Conservation (phyloP, 129 eudicot genomes). For the Heracleum sosnowskyi region DNA sequence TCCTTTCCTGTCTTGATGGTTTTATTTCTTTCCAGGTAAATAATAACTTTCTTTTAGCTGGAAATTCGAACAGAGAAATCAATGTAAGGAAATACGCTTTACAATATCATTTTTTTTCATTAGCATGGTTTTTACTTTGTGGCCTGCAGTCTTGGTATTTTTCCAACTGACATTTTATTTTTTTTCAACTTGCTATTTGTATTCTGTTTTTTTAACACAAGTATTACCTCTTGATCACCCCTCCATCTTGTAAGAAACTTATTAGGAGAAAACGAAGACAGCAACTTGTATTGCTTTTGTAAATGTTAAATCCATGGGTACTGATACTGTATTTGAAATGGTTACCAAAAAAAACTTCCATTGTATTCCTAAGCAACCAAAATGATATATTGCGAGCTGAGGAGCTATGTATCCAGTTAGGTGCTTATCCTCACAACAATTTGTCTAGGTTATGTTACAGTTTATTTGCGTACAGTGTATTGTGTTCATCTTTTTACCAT, state of each 20-base stretch:
- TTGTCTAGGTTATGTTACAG: not conserved
- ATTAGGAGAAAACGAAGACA: not conserved
- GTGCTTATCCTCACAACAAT: not conserved
- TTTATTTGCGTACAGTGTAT: not conserved
- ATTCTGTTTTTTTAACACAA: not conserved
- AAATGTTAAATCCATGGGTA: not conserved
- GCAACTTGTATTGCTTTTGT: not conserved
- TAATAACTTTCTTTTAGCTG: conserved; percentile 87
- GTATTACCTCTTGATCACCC: not conserved
- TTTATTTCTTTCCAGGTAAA: conserved; percentile 55
- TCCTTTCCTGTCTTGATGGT: conserved; percentile 5
- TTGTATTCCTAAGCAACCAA: not conserved
- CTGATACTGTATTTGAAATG: not conserved
- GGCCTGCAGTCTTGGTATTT: not conserved
- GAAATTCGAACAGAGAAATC: conserved; percentile 81
- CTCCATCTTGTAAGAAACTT: not conserved
- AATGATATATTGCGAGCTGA: not conserved
- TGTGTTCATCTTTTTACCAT: not conserved
- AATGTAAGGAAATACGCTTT: conserved; percentile 34
- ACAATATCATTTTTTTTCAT: not conserved
- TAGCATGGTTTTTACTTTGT: not conserved
- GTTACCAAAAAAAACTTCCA: not conserved
- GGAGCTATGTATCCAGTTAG: not conserved
- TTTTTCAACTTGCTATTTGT: not conserved
- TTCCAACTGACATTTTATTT: not conserved